Evolutionary conservation across 2,329 filamentous ascomycete genomes (phyloP), one percentile per base, ranked within the genome.

Genomic region (Exophiala xenobiotica): DNA sequence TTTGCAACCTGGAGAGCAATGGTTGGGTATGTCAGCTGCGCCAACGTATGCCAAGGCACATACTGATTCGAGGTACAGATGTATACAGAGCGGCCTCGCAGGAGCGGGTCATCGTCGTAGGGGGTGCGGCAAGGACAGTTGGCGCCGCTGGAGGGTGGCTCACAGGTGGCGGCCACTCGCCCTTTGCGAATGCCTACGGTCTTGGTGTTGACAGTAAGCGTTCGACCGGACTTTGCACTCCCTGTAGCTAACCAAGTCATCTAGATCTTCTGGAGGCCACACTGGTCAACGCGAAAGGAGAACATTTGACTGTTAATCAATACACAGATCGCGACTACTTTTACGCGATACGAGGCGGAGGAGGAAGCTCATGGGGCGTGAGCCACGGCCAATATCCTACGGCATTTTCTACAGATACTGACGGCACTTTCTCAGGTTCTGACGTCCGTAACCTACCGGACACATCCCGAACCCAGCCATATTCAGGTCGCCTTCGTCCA

Each of bases 91-190:
- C 55, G 24, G 63, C 63, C 14, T 49, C 57, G 9, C 50, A 51
- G 38, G 47, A 61, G 43, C 52, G 52, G 16, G 56, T 61, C n/a
- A 61, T 61, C 43, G 60, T 65, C 12, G 57, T 58, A 26, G 63
- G 62, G 2, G 63, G 63, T 22, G 52, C 53, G 20, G 61, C 61
- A 12, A 50, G 55, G 29, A 65, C 63, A 14, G 63, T 64, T 6
- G 63, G 63, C 4, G 58, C 58, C 11, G 63, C 63, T 22, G 63
- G 63, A 16, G 63, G 63, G 9, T 65, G 63, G 55, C 44, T 64
- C 11, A 64, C 62, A 12, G 63, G 62, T 6, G 63, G 63, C 14
- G 63, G 63, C 11, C 62, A 63, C 48, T 61, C 61, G n/a, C 48
- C 62, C 5, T 64, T 59, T 49, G 56, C 63, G 2, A 54, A 61